These are phyloP conservation scores for Camelina neglecta DNA, from an alignment of 345 rosid species.

Conservation along the genomic window DNA sequence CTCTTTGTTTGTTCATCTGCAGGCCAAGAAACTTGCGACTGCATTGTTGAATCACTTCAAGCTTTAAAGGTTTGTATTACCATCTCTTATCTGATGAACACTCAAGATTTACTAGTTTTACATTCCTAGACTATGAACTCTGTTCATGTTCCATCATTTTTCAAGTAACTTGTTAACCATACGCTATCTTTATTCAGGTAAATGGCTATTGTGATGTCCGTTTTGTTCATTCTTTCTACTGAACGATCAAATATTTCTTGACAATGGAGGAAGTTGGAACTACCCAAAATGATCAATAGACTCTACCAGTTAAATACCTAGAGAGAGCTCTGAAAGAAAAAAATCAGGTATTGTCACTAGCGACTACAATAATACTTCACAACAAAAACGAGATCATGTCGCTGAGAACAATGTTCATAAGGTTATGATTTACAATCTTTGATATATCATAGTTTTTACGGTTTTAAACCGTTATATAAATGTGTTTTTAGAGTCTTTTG, in stretches of 20 bases:
- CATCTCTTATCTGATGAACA: slow-evolving; percentile 10
- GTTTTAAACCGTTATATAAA: no score
- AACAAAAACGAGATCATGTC: no score
- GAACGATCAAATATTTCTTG: slow-evolving; percentile 79
- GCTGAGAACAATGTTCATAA: no score
- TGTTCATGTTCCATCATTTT: not conserved
- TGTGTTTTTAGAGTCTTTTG: no score
- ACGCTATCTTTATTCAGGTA: slow-evolving; percentile 54
- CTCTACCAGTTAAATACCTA: no score
- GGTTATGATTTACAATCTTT: no score
- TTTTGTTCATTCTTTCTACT: slow-evolving; percentile 74
- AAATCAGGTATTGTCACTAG: no score
- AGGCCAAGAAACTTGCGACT: slow-evolving; percentile 55
- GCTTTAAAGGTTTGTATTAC: slow-evolving; percentile 71
- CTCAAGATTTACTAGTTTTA: slow-evolving; percentile 6
- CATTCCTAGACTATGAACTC: not conserved
- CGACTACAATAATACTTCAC: no score
- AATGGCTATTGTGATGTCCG: slow-evolving; percentile 69
- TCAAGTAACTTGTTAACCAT: slow-evolving; percentile 9
- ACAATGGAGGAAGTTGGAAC: no score
- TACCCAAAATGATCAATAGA: no score
- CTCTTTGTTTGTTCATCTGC: slow-evolving; percentile 43
- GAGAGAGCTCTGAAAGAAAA: no score
- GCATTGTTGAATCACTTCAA: slow-evolving; percentile 69
- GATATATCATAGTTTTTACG: no score